Percentiles rank a stretch among this genome's conserved stretches.
Conservation (phyloP, 129 eudicot genomes). For the Helichrysum umbraculigerum region DNA sequence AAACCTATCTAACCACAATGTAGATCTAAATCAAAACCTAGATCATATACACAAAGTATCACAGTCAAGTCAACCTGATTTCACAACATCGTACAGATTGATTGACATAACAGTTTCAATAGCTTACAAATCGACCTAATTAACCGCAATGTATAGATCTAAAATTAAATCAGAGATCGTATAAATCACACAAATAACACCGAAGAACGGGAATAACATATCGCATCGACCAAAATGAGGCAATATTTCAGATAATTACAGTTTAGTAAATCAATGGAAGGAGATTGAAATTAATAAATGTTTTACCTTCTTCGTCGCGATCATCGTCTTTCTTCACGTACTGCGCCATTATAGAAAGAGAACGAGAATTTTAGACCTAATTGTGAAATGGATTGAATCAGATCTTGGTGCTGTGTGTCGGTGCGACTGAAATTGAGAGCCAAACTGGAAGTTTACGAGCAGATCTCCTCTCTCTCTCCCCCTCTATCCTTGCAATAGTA, state of each 20-base stretch:
- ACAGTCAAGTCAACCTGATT: slow-evolving; percentile 18
- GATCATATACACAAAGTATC: not conserved
- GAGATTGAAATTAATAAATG: not conserved
- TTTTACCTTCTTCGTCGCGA: slow-evolving; percentile 93
- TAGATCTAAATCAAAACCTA: not conserved
- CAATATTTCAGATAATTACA: not conserved
- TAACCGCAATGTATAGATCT: slow-evolving; percentile 14
- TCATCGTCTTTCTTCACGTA: slow-evolving; percentile 90
- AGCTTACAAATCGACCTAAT: not conserved
- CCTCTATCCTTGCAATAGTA: not conserved
- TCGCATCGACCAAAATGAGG: not conserved
- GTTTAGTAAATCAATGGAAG: not conserved
- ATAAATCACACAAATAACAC: slow-evolving; percentile 13
- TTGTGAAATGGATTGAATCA: not conserved
- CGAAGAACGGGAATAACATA: not conserved
- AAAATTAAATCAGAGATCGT: not conserved
- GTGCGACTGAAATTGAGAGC: not conserved
- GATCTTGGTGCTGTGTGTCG: not conserved
- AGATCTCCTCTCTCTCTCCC: not conserved
- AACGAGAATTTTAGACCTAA: not conserved
- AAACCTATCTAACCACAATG: not conserved
- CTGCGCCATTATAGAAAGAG: slow-evolving; percentile 60
- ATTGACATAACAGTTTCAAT: not conserved
- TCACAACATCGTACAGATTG: slow-evolving; percentile 22
- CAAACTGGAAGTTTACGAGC: not conserved